Evolutionary conservation across 192 early-diverging fungal species (phyloP).

Genomic region (Podila verticillata): DNA sequence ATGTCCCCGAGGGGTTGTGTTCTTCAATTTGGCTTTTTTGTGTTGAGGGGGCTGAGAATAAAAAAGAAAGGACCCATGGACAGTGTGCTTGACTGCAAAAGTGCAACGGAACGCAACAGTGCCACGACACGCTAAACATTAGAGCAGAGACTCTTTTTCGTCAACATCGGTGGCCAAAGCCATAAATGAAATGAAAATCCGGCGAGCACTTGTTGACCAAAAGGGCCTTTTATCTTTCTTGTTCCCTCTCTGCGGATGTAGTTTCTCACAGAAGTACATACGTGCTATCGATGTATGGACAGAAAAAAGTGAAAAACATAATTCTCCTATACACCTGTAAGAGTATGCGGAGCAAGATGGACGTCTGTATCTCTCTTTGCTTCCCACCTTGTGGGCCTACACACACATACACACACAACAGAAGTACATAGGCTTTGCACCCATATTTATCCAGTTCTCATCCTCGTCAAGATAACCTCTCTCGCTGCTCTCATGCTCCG

Average conservation of each 20-base stretch:
- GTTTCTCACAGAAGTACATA: neutral
- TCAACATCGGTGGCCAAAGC: constrained; percentile 1
- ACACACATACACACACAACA: too few relatives aligned
- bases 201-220: neutral
- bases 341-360: too few relatives aligned
- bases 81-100: neutral
- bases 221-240: neutral
- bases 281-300: neutral
- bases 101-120: neutral
- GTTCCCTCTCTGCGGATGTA: neutral
- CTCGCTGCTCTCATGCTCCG: too few relatives aligned
- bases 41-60: neutral
- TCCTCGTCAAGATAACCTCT: too few relatives aligned
- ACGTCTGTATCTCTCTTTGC: too few relatives aligned
- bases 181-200: neutral
- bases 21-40: neutral
- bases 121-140: too few relatives aligned
- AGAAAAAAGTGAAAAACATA: too few relatives aligned
- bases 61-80: neutral
- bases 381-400: too few relatives aligned
- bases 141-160: neutral
- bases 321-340: too few relatives aligned
- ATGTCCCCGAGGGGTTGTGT: neutral
- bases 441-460: too few relatives aligned
- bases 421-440: too few relatives aligned